Base-by-base conservation (phyloP, 345 rosid species). In the Excoecaria cochinchinensis region DNA sequence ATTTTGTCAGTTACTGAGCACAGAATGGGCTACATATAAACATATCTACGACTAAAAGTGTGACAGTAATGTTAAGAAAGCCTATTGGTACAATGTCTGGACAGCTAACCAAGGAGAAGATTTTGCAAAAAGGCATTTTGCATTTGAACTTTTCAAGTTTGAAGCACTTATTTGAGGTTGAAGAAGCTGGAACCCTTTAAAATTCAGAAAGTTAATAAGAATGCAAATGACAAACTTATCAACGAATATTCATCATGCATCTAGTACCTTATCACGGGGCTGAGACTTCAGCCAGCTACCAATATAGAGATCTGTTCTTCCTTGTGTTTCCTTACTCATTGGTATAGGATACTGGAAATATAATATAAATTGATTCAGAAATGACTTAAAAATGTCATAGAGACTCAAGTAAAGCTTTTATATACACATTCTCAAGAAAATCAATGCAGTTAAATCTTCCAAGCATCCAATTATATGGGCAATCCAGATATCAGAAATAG, bases 251-350 rank as follows among this genome's bases (percentile, higher is more conserved):
- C 50, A 16, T 38, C 4, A 42, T 66, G 31, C 11, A 69, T 47
- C 48, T 42, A 21, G 61, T 84, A 92, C 98, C 98, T 94, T 94
- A 82, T 91, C 92, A 25, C 98, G 95, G 52, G 85, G 85, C 69
- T 72, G 91, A 76, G 97, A 89, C 82, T 90, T 92, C 86, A 91
- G 75, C 98, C 97, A 94, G 83, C 90, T 90, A 69, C 88, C 85
- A 68, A 92, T 82, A 70, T 86, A 95, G 60, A 87, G 90, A 87
- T 95, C 97, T 1, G 99, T 95, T 79, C 71, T 86, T 58, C 97
- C 99, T 80, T 88, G 96, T 1, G 99, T 92, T 86, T 92, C 95
- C 87, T 91, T 91, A 64, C 63, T 88, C 91, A 88, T 82, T 25
- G 99, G 97, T 51, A 92, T 31, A 0, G 99, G 99, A 61, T 92